A percentile compares a stretch with the other conserved stretches of the same genome.
phyloP scores from a whole-genome alignment of 108 stramenopile species.

The Nannochloropsis gaditana region DNA sequence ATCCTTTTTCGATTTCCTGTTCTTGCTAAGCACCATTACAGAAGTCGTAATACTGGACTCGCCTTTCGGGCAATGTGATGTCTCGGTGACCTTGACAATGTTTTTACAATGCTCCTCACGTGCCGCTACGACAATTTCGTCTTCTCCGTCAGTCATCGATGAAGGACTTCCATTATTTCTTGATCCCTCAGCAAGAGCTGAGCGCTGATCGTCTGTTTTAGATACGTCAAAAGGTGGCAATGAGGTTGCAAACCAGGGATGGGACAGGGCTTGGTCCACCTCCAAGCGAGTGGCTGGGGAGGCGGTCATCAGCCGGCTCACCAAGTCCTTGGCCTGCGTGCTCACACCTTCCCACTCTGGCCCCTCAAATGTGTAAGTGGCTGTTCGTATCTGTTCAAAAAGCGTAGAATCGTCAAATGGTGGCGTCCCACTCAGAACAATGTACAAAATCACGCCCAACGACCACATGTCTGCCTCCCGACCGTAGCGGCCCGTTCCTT shows the following conservation, averaged over 20 bases:
- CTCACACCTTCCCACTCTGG: slow-evolving; percentile 47
- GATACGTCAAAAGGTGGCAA: no score
- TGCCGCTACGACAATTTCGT: no score
- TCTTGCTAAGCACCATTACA: neutral
- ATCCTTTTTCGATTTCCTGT: neutral
- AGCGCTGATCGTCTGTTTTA: no score
- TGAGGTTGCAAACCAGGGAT: slow-evolving; percentile 42
- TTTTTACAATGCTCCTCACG: no score
- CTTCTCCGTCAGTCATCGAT: no score
- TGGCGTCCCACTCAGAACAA: slow-evolving; percentile 53
- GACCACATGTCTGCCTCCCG: slow-evolving; percentile 56
- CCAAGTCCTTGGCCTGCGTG: slow-evolving; percentile 49
- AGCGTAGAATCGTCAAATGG: slow-evolving; percentile 47
- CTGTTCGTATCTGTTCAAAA: slow-evolving; percentile 37
- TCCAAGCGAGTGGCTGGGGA: slow-evolving; percentile 45
- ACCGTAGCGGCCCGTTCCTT: slow-evolving; percentile 45
- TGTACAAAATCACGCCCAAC: slow-evolving; percentile 55
- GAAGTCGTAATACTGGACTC: no score
- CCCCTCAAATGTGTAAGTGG: slow-evolving; percentile 44
- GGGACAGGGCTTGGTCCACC: slow-evolving; percentile 50
- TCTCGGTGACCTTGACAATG: no score
- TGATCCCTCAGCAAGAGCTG: no score
- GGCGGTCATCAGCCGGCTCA: slow-evolving; percentile 42
- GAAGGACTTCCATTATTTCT: no score
- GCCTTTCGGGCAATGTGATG: no score